phyloP scores from a whole-genome alignment of 805 yeast genomes.

The Candida anglica region DNA sequence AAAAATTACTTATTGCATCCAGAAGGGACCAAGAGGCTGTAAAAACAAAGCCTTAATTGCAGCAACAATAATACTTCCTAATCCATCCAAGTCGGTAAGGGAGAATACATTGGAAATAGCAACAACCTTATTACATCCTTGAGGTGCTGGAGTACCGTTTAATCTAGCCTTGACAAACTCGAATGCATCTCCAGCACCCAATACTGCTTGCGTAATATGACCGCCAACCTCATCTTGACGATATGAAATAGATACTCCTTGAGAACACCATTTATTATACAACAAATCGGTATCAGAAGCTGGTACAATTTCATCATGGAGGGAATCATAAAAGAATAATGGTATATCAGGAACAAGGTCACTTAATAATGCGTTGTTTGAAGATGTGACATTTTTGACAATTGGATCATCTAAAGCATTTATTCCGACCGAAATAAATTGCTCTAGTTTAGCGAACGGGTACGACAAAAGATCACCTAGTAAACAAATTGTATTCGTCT shows the following conservation, averaged over 20 bases:
- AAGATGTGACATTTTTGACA: constrained; percentile 2
- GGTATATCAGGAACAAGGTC: constrained; percentile 16
- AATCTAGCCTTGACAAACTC: constrained; percentile 14
- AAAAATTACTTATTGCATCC: too few species aligned
- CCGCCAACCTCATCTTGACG: constrained; percentile 8
- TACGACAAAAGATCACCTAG: not conserved
- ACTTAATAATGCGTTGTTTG: constrained; percentile 1
- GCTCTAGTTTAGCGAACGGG: not conserved
- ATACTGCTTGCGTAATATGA: constrained; percentile 12
- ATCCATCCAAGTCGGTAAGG: not conserved
- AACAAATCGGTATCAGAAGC: constrained; percentile 8
- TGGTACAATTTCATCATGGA: constrained; percentile 16
- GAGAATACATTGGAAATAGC: constrained; percentile 1
- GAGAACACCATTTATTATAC: constrained; percentile 18
- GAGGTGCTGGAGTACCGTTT: constrained; percentile 9
- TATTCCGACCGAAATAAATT: constrained; percentile 5
- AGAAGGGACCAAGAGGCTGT: constrained; percentile 3
- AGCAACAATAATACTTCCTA: not conserved
- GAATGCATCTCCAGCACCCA: constrained; percentile 16
- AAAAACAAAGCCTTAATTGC: not conserved
- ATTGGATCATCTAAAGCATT: constrained; percentile 1
- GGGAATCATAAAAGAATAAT: constrained; percentile 15
- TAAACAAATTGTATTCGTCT: not conserved
- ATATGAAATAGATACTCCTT: constrained; percentile 14
- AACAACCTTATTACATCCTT: constrained; percentile 10